phyloP scores from a whole-genome alignment of 2,329 filamentous ascomycete genomes.

The Grosmannia huntii region DNA sequence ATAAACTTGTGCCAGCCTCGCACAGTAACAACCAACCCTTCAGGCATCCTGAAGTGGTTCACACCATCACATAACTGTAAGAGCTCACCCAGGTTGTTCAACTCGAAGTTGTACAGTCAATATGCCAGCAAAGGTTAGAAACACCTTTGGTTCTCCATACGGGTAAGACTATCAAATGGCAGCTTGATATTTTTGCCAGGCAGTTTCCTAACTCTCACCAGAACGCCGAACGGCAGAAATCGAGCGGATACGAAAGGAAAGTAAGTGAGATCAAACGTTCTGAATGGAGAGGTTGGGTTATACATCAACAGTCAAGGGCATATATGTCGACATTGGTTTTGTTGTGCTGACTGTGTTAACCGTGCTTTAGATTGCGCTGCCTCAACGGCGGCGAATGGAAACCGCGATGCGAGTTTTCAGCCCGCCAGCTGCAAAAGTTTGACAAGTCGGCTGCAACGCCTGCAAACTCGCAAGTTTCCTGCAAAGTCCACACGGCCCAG shows the following conservation, averaged over 20 bases:
- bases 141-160: no score
- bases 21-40: no score
- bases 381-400: conserved; percentile 18
- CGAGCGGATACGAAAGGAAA: not conserved
- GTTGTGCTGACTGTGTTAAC: not conserved
- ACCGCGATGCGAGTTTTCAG: conserved; percentile 16
- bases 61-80: no score
- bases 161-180: not conserved
- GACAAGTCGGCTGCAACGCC: conserved; percentile 10
- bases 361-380: conserved; percentile 18
- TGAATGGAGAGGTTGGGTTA: no score
- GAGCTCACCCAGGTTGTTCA: no score
- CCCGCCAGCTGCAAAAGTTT: conserved; percentile 18
- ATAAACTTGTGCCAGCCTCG: no score
- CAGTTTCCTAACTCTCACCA: not conserved
- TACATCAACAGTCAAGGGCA: no score
- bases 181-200: not conserved
- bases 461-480: conserved; percentile 16
- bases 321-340: not conserved
- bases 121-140: no score
- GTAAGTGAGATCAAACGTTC: not conserved
- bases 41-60: no score
- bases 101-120: no score
- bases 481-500: conserved; percentile 16
- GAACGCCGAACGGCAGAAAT: not conserved